Conservation (phyloP, 1,284 basidiomycete species). For the Microbotryum violaceum region DNA sequence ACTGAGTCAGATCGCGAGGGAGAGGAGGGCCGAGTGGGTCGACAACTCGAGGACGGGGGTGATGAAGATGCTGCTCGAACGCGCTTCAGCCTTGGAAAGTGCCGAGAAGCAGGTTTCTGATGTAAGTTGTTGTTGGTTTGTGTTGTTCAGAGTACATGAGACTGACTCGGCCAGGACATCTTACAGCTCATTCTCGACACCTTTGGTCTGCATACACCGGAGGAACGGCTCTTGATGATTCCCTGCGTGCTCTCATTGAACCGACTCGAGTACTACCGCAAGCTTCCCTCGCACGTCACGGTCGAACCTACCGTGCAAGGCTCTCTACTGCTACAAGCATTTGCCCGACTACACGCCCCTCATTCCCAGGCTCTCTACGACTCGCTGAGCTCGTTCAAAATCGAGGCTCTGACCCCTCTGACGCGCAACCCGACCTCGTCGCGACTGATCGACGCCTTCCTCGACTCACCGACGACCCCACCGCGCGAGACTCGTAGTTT, state of each 20-base stretch:
- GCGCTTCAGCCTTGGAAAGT: conserved; percentile 49
- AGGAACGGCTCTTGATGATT: conserved; percentile 50
- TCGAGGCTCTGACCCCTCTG: conserved; percentile 57
- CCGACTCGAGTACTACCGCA: conserved; percentile 44
- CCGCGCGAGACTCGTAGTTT: conserved; percentile 62
- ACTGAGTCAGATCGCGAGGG: conserved; percentile 51
- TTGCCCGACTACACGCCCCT: conserved; percentile 59
- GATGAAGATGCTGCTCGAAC: conserved; percentile 62
- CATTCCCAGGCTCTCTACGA: conserved; percentile 59
- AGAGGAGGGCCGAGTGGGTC: conserved; percentile 51
- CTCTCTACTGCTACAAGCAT: conserved; percentile 69
- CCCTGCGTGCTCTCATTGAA: conserved; percentile 60
- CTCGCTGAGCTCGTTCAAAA: conserved; percentile 60
- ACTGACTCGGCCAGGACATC: conserved; percentile 5
- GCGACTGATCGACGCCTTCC: conserved; percentile 67
- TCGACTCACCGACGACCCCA: conserved; percentile 61
- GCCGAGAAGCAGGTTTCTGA: conserved; percentile 39
- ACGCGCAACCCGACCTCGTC: conserved; percentile 68
- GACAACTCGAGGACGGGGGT: conserved; percentile 57
- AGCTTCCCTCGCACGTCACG: conserved; percentile 19
- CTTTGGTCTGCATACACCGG: conserved; percentile 51
- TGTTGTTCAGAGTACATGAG: no score
- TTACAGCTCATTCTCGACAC: conserved; percentile 54
- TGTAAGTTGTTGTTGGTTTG: conserved; percentile 35
- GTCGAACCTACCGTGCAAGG: conserved; percentile 65